Conservation (phyloP, 805 yeast species). For the Yamadazyma paraphyllophila region DNA sequence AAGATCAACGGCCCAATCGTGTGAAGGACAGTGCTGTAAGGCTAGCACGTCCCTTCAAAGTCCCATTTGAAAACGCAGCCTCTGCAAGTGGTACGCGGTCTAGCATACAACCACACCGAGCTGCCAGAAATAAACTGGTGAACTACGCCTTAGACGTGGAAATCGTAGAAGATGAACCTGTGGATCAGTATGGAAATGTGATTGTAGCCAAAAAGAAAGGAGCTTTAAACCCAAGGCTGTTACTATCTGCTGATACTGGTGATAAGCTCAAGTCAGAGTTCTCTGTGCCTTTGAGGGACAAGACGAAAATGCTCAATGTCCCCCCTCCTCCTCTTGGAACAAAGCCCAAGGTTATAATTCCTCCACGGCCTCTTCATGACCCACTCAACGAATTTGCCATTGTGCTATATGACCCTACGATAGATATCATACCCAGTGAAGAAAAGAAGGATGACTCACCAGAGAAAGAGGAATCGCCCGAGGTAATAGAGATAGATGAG, state of each 20-base stretch:
- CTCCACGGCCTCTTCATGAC: conserved; percentile 94
- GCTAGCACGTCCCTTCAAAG: conserved; percentile 65
- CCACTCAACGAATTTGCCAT: conserved; percentile 92
- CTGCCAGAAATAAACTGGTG: conserved; percentile 29
- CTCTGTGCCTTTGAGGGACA: conserved; percentile 54
- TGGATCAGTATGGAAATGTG: conserved; percentile 32
- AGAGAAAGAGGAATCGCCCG: conserved; percentile 9
- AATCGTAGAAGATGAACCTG: conserved; percentile 15
- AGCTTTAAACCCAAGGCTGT: conserved; percentile 59
- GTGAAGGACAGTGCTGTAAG: conserved; percentile 50
- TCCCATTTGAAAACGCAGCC: conserved; percentile 48
- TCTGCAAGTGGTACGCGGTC: conserved; percentile 1
- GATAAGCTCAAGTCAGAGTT: conserved; percentile 44
- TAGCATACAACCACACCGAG: conserved; percentile 16
- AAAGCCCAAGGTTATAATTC: conserved; percentile 60
- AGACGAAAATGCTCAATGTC: conserved; percentile 26
- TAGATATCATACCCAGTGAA: conserved; percentile 51
- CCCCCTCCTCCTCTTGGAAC: conserved; percentile 88
- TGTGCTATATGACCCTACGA: conserved; percentile 91
- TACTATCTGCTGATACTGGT: conserved; percentile 39
- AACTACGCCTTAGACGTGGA: conserved; percentile 28
- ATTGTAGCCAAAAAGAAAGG: conserved; percentile 42
- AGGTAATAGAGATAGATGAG: conserved; percentile 11
- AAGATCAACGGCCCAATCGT: conserved; percentile 52
- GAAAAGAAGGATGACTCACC: conserved; percentile 5